Evolutionary conservation across 2,329 filamentous ascomycete genomes (phyloP), one percentile per base, ranked within the genome.

Genomic region (Botrytis elliptica): DNA sequence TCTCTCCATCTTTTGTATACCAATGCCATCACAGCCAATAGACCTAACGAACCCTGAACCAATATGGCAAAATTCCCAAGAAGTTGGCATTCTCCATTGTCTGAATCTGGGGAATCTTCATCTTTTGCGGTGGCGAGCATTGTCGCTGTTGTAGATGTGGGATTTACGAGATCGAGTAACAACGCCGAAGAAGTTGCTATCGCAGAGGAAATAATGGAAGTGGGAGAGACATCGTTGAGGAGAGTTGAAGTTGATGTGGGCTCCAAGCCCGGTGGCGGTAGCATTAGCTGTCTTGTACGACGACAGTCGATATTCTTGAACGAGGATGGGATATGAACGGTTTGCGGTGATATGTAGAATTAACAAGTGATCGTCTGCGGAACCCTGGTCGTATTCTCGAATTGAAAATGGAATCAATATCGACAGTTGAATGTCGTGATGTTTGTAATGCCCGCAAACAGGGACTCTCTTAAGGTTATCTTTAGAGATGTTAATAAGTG

Each of bases 1-100:
- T 99, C 96, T 77, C 93, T 89, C 90, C 92, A 97, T 78, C 96
- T 89, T 85, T 99, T 99, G 85, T 90, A 97, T 12, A 98, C 95
- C 67, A 99, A 88, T 1, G 94, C 93, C 72, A 95, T 85, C 70
- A 98, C 84, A 14, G 96, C 96, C 73, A 98, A 85, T 29, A 87
- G 89, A 29, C 96, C 96, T 29, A 99, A 89, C 1, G 94, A 93
- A 62, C 89, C 92, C 85, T 99, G 96, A 9, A 99, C 92, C 49
- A 99, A 81, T 72, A 99, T 88, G 20, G 96, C 95, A 81, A 98
- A 99, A 6, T 95, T 89, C 0, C 96, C 96, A 3, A 99, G 87
- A 16, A 99, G 87, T 77, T 91, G 88, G 82, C 96, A 99, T 84
- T 97, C 93, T 78, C 92, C 93, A 70, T 87, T 88, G 46, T 72